phyloP scores from a whole-genome alignment of 1,139 yeast genomes.

The Debaryomycetaceae sp. region DNA sequence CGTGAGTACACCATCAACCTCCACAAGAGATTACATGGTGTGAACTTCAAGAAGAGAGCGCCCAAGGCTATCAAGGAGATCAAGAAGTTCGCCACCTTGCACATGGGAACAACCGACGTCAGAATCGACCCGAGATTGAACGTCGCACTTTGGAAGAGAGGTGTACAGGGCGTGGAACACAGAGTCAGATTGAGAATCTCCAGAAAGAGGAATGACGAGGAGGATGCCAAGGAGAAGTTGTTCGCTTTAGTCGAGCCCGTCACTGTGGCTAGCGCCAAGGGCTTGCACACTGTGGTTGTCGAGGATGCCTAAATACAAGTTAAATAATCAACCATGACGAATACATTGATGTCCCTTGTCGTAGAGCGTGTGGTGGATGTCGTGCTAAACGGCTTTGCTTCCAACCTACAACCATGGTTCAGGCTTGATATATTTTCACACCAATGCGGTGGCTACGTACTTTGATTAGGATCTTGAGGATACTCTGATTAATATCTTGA shows the following conservation, averaged over 20 bases:
- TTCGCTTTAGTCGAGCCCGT: slow-evolving; percentile 98
- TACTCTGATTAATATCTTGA: no score
- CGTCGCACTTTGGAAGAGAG: slow-evolving; percentile 99
- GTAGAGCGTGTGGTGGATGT: no score
- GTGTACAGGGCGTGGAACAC: slow-evolving; percentile 98
- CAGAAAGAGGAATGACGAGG: slow-evolving; percentile 99
- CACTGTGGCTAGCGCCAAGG: slow-evolving; percentile 89
- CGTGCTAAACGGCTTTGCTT: no score
- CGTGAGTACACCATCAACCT: slow-evolving; percentile 99
- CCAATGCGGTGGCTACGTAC: no score
- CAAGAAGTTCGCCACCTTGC: slow-evolving; percentile 96
- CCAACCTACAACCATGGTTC: no score
- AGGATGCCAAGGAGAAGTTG: slow-evolving; percentile 97
- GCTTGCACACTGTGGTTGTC: slow-evolving; percentile 95
- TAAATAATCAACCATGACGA: no score
- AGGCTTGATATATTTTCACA: no score
- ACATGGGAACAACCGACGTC: slow-evolving; percentile 99
- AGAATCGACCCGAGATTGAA: slow-evolving; percentile 98
- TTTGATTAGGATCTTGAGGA: no score
- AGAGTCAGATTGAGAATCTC: slow-evolving; percentile 98
- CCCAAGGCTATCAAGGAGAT: slow-evolving; percentile 99
- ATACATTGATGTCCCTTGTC: no score
- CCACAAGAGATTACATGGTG: slow-evolving; percentile 99
- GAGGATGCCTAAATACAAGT: slow-evolving; percentile 55
- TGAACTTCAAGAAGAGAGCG: slow-evolving; percentile 99